A percentile compares a stretch with the other conserved stretches of the same genome.
Evolutionary conservation across 305 asterid genomes (phyloP).

Genomic region (Fraxinus ornus): DNA sequence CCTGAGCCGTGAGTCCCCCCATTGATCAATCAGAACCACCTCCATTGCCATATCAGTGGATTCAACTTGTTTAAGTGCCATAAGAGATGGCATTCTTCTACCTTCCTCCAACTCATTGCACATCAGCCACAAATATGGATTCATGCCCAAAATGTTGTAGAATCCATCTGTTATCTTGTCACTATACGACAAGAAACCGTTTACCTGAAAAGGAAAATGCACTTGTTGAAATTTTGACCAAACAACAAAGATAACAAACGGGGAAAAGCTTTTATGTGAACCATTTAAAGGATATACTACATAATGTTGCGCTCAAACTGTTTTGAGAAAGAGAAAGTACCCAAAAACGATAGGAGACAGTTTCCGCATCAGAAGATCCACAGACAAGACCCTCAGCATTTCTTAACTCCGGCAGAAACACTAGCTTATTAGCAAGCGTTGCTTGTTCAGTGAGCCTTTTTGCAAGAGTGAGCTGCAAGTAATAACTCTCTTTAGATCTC

Average conservation of each 20-base stretch:
- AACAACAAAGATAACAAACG: background rate
- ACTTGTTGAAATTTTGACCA: background rate
- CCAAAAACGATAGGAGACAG: constrained; percentile 81
- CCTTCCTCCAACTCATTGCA: constrained; percentile 81
- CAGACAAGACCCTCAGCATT: constrained; percentile 29
- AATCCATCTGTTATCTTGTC: constrained; percentile 91
- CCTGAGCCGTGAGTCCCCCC: constrained; percentile 75
- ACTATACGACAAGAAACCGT: constrained; percentile 75
- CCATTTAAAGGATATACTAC: background rate
- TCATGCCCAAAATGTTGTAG: constrained; percentile 82
- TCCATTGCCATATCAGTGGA: constrained; percentile 68
- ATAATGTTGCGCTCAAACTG: background rate
- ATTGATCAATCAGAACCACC: constrained; percentile 79
- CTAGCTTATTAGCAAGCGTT: constrained; percentile 47
- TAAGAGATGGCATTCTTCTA: constrained; percentile 60
- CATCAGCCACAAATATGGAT: constrained; percentile 88
- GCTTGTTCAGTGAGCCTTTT: constrained; percentile 65
- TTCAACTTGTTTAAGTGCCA: constrained; percentile 60
- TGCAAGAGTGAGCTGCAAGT: constrained; percentile 67
- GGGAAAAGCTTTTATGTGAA: background rate
- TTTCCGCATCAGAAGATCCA: constrained; percentile 55
- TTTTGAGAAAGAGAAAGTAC: constrained; percentile 29
- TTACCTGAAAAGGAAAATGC: constrained; percentile 46
- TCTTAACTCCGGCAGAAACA: constrained; percentile 41
- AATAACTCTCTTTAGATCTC: constrained; percentile 60